Base-by-base conservation (phyloP, 2,329 filamentous ascomycete species). In the Fusarium sp. region DNA sequence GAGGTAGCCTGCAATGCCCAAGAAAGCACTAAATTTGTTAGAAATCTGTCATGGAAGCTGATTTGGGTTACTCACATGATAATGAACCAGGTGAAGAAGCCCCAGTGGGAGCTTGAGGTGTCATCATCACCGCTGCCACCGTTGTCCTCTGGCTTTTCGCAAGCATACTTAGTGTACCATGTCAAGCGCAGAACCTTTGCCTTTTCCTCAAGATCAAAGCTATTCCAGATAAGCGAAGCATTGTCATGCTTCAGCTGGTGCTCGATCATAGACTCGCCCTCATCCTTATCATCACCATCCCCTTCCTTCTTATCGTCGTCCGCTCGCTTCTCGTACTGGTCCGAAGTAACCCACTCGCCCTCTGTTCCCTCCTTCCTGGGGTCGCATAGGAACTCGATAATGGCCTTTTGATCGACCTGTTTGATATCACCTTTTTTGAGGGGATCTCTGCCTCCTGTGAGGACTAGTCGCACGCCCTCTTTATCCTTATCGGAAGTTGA, bases 51-150 rank as follows among this genome's bases (percentile, higher is more conserved):
- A 31, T 18, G 15, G 27, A 27, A 33, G 8, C 21, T 16, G 19
- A 10, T 7, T n/a, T 12, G 19, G 10, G 27, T 10, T 72, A 87
- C 93, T 87, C 84, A 97, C 94, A 98, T 90, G 75, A 99, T 91
- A 75, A 98, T 89, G 78, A 98, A 89, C 96, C 96, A 99, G 23
- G 95, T 98, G 79, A 98, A 98, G 86, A 98, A 96, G 4, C 96
- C 96, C 96, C 95, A 98, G 79, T 90, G 87, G 59, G 84, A 81
- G 45, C 85, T 84, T 15, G 83, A 84, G 21, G 85, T 83, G 52
- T 84, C 83, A 39, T 76, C 82, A 14, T 42, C 62, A 5, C 37
- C 63, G 29, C 76, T 77, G 25, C 81, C 82, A 23, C 84, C 82
- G 74, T 84, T 84, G 39, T 85, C 83, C 41, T 79, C 82, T 31